A percentile compares a stretch with the other conserved stretches of the same genome.
Conservation (phyloP, 2,329 filamentous ascomycete species). For the Moelleriella libera region DNA sequence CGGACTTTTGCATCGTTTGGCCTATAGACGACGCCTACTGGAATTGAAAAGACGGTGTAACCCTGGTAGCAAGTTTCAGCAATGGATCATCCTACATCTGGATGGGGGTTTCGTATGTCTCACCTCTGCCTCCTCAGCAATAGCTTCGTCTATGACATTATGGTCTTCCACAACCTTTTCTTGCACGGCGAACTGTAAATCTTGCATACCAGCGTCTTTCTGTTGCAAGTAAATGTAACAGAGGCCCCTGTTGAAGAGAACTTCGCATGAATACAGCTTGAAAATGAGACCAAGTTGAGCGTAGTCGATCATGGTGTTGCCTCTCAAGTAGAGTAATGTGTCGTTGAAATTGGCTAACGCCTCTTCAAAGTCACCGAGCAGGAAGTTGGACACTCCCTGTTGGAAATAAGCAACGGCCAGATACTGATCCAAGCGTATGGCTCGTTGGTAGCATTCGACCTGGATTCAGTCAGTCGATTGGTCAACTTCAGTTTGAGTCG, state of each 20-base stretch:
- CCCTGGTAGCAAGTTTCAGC: slow-evolving; percentile 39
- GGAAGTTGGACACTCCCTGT: slow-evolving; percentile 94
- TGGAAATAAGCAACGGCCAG: slow-evolving; percentile 97
- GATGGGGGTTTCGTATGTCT: slow-evolving; percentile 7
- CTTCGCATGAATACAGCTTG: slow-evolving; percentile 94
- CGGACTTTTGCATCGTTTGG: slow-evolving; percentile 97
- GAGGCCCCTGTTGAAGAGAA: slow-evolving; percentile 89
- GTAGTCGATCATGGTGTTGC: slow-evolving; percentile 96
- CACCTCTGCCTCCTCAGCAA: slow-evolving; percentile 84
- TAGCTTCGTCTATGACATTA: slow-evolving; percentile 95
- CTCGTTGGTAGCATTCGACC: slow-evolving; percentile 91
- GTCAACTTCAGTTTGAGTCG: background rate
- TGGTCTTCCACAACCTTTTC: slow-evolving; percentile 95
- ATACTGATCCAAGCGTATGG: slow-evolving; percentile 82
- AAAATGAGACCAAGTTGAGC: slow-evolving; percentile 90
- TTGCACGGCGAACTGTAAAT: slow-evolving; percentile 79
- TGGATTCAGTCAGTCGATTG: slow-evolving; percentile 19
- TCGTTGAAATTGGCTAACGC: slow-evolving; percentile 98
- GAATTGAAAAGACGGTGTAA: slow-evolving; percentile 97
- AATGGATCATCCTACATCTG: background rate
- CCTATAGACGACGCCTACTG: slow-evolving; percentile 86
- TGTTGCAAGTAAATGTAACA: slow-evolving; percentile 97
- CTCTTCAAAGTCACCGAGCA: slow-evolving; percentile 94
- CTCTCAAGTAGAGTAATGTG: slow-evolving; percentile 82
- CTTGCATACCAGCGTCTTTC: slow-evolving; percentile 78